Evolutionary conservation across 768 basidiomycete genomes (phyloP).

Genomic region (Stropharia rugosoannulata): DNA sequence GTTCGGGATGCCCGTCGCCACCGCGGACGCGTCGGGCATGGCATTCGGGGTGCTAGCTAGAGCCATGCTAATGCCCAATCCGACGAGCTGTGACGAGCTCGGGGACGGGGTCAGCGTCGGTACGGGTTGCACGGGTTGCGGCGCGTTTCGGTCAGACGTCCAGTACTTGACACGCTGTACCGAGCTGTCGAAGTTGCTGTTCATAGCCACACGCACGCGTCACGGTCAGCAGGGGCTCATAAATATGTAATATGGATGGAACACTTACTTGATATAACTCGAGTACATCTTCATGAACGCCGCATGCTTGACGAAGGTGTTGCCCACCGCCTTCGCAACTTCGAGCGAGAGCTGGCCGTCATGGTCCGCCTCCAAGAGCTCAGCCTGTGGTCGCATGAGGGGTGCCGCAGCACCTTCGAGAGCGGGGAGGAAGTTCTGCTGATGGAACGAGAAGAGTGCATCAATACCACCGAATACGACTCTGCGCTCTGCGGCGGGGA

Average conservation of each 20-base stretch:
- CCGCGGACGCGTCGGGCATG: slow-evolving; percentile 36
- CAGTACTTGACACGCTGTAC: slow-evolving; percentile 86
- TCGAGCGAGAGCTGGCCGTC: slow-evolving; percentile 73
- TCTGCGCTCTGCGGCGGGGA: slow-evolving; percentile 84
- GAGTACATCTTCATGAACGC: slow-evolving; percentile 99
- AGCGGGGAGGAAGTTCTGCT: slow-evolving; percentile 89
- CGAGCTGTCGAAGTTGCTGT: slow-evolving; percentile 92
- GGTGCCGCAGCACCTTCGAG: slow-evolving; percentile 77
- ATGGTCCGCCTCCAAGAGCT: slow-evolving; percentile 52
- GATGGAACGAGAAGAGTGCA: slow-evolving; percentile 88
- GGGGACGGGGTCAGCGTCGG: slow-evolving; percentile 56
- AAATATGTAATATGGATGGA: neutral
- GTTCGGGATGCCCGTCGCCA: slow-evolving; percentile 45
- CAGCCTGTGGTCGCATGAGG: slow-evolving; percentile 50
- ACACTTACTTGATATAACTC: slow-evolving; percentile 86
- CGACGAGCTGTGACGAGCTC: slow-evolving; percentile 61
- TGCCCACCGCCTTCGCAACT: slow-evolving; percentile 80
- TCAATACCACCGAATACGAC: slow-evolving; percentile 92
- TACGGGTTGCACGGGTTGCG: slow-evolving; percentile 38
- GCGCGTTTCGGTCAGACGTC: slow-evolving; percentile 56
- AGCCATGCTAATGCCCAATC: slow-evolving; percentile 57
- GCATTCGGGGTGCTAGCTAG: slow-evolving; percentile 45
- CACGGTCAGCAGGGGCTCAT: neutral
- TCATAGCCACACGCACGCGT: neutral
- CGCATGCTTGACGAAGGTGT: slow-evolving; percentile 90